Evolutionary conservation across 257 asterid species (phyloP).

Genomic region (Catharanthus roseus): DNA sequence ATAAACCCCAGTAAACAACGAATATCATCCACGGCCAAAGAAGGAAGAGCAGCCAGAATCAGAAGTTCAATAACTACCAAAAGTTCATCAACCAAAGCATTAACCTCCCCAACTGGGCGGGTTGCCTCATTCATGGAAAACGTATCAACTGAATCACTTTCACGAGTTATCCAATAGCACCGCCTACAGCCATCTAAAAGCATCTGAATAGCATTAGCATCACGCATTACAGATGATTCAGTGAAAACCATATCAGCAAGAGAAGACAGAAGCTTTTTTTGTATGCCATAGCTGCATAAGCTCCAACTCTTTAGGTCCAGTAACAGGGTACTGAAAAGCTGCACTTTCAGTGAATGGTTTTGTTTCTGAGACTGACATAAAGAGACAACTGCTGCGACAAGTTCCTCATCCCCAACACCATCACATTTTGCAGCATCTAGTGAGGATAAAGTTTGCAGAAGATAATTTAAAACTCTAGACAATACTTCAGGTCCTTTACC

Average conservation of each 20-base stretch:
- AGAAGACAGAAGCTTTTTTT: constrained; percentile 89
- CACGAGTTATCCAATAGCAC: constrained; percentile 90
- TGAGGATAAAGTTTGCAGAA: constrained; percentile 74
- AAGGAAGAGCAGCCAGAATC: constrained; percentile 85
- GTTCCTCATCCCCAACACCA: constrained; percentile 83
- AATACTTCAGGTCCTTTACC: constrained; percentile 94
- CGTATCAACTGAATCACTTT: constrained; percentile 73
- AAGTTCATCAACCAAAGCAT: constrained; percentile 96
- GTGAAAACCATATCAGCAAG: constrained; percentile 98
- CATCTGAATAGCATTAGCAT: constrained; percentile 95
- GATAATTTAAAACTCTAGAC: constrained; percentile 82
- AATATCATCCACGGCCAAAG: constrained; percentile 69
- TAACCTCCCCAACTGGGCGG: constrained; percentile 89
- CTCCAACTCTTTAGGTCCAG: constrained; percentile 95
- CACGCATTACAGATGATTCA: constrained; percentile 90
- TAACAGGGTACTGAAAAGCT: constrained; percentile 84
- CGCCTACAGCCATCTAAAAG: constrained; percentile 97
- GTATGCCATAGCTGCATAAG: constrained; percentile 96
- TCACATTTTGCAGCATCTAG: constrained; percentile 53
- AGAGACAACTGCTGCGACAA: constrained; percentile 81
- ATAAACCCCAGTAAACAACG: constrained; percentile 93
- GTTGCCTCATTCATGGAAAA: constrained; percentile 50
- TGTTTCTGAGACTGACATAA: constrained; percentile 87
- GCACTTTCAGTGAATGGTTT: constrained; percentile 80
- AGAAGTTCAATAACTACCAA: constrained; percentile 89